A percentile compares a stretch with the other conserved stretches of the same genome.
Evolutionary conservation across 2,329 filamentous ascomycete species (phyloP).

Genomic region (Aspergillus phoenicis): DNA sequence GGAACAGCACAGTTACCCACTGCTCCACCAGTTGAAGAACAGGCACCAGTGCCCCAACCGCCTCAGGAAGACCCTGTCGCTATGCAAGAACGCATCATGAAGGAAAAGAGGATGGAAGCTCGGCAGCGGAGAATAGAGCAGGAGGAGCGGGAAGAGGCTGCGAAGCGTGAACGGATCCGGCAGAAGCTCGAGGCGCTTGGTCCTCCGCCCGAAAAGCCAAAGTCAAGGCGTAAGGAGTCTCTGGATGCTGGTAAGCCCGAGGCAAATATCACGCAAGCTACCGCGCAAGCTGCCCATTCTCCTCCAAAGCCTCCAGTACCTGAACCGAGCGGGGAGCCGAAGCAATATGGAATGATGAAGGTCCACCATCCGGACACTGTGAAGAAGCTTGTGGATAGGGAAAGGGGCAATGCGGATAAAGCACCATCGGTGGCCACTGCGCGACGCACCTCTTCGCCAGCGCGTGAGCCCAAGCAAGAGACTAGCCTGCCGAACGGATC

Average conservation of each 20-base stretch:
- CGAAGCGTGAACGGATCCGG: constrained; percentile 59
- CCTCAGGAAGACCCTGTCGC: constrained; percentile 49
- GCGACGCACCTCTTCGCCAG: constrained; percentile 36
- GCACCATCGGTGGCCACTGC: constrained; percentile 24
- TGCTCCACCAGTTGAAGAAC: constrained; percentile 22
- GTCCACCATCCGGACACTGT: constrained; percentile 60
- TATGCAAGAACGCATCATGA: constrained; percentile 63
- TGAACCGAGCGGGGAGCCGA: constrained; percentile 58
- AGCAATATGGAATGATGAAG: constrained; percentile 65
- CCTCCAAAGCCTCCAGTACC: constrained; percentile 62
- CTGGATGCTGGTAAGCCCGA: constrained; percentile 31
- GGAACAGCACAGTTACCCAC: constrained; percentile 24
- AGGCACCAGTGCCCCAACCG: constrained; percentile 17
- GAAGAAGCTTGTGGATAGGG: constrained; percentile 46
- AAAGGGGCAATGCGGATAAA: constrained; percentile 38
- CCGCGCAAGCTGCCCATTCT: constrained; percentile 47
- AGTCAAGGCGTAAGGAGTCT: constrained; percentile 32
- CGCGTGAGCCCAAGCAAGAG: constrained; percentile 33
- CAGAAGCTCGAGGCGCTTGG: constrained; percentile 59
- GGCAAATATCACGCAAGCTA: constrained; percentile 19
- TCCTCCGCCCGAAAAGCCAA: constrained; percentile 43
- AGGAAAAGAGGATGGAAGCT: constrained; percentile 60
- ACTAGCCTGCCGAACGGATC: constrained; percentile 33
- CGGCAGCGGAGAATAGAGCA: constrained; percentile 58
- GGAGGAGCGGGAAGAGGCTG: constrained; percentile 59